Percentiles rank a stretch among this genome's conserved stretches.
These are phyloP conservation scores for Fusarium sp. DNA, from an alignment of 2,329 filamentous ascomycete species.

Conservation along the genomic window DNA sequence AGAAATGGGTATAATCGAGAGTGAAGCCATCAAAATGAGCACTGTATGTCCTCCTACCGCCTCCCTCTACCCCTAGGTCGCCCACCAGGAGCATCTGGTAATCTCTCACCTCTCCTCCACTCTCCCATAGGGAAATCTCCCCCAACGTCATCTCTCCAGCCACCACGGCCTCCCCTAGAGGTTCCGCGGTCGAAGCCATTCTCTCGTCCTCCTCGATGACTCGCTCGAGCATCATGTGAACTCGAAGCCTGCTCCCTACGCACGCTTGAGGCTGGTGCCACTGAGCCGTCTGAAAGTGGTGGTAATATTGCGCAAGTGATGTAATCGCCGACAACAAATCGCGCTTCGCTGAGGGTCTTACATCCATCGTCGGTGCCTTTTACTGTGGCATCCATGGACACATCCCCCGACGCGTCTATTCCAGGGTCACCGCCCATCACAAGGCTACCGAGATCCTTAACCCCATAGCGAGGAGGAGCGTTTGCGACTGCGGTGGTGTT, in stretches of 20 bases:
- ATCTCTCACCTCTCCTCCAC: slow-evolving; percentile 74
- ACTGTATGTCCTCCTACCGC: slow-evolving; percentile 43
- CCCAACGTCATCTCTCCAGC: slow-evolving; percentile 57
- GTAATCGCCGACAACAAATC: slow-evolving; percentile 91
- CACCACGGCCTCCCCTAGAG: slow-evolving; percentile 55
- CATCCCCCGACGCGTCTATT: slow-evolving; percentile 57
- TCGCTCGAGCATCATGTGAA: slow-evolving; percentile 43
- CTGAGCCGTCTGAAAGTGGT: slow-evolving; percentile 78
- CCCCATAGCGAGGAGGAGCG: slow-evolving; percentile 71
- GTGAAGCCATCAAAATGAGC: slow-evolving; percentile 27
- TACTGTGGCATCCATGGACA: slow-evolving; percentile 51
- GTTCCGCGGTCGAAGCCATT: slow-evolving; percentile 52
- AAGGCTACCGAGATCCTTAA: slow-evolving; percentile 86
- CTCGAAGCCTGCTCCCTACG: slow-evolving; percentile 45
- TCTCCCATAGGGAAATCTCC: slow-evolving; percentile 65
- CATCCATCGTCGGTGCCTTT: slow-evolving; percentile 69
- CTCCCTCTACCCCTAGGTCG: slow-evolving; percentile 49
- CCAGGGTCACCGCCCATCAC: slow-evolving; percentile 74
- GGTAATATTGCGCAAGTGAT: slow-evolving; percentile 85
- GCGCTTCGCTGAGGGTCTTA: slow-evolving; percentile 80
- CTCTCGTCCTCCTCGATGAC: slow-evolving; percentile 47
- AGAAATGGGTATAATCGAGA: slow-evolving; percentile 49
- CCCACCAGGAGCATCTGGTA: slow-evolving; percentile 66
- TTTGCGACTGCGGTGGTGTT: slow-evolving; percentile 47
- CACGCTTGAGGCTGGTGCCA: slow-evolving; percentile 70